Base-by-base conservation (phyloP, 352 stramenopile genomes). In the Phytophthora cryptogea region DNA sequence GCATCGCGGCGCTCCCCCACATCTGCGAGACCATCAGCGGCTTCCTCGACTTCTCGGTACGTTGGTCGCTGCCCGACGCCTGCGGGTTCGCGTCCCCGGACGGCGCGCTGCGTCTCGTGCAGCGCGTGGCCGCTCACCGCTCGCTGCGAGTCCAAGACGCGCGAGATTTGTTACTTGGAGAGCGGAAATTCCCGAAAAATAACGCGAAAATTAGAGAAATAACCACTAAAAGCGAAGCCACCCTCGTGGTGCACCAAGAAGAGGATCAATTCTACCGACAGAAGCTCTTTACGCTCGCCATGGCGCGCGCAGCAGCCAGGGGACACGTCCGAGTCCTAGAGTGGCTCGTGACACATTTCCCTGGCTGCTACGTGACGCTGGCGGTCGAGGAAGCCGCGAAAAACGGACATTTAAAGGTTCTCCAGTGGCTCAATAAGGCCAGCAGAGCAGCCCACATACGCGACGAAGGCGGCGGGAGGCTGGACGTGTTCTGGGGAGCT, bases 401-500 rank as follows among this genome's bases (percentile, higher is more conserved):
- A 20, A n/a, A 71, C 27, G 72, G 72, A 1, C 68, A 77, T 10
- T 40, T 80, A n/a, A 1, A 65, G 9, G 58, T 81, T 8, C 35
- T 84, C 2, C 56, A 78, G 35, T 84, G 69, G 61, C 63, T 84
- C 0, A 35, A 68, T 14, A 14, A 41, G 5, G 43, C 60, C 20
- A 70, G 55, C 10, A 30, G 28, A 40, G 14, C 48, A 6, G 23
- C 45, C 5, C 49, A 70, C 32, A 59, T 47, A 23, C 28, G 36
- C 20, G 54, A 53, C 33, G 53, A 55, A 41, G 9, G 42, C 5
- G 57, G 28, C 14, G 35, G 45, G 27, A 46, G 20, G 5, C 30
- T 69, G 8, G 56, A 67, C 23, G 68, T 73, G 6, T 73, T 76
- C 36, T 76, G 68, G 64, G 68, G 64, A 3, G 55, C 68, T 2